Base-by-base conservation (phyloP, 2,329 filamentous ascomycete genomes). In the Cryphonectria radicalis region DNA sequence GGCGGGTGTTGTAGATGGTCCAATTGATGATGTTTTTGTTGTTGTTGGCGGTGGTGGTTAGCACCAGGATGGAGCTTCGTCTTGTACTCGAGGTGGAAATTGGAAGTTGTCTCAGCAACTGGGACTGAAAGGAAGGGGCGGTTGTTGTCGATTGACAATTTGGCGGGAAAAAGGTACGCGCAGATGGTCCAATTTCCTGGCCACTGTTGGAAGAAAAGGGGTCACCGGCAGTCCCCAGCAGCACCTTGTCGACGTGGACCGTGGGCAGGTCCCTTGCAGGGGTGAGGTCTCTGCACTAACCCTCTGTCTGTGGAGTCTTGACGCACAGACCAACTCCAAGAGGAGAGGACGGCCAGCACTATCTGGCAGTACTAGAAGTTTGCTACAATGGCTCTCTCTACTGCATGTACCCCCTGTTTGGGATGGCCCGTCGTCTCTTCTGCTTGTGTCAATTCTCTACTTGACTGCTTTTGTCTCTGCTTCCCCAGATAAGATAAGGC, bases 151-250 rank as follows among this genome's bases (percentile, higher is more conserved):
- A 32, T 60, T 62, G 42, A 37, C 57, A 42, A 67, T 42, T 43
- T 67, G 53, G 59, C 42, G 43, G 67, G 59, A 60, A n/a, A n/a
- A n/a, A 68, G 42, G 67, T 68, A 50, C 60, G 59, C 42, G 67
- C 32, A 68, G 67, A 68, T 68, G 67, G 63, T 46, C 57, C 67
- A 68, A 68, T 68, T 68, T 68, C 67, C 67, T 68, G 55, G 40
- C 43, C 63, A 65, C 42, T 19, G 59, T 37, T 22, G 46, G 66
- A 40, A 53, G 67, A 68, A 68, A 68, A 68, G 67, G 67, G 67
- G 67, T 68, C 60, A 59, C 53, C 67, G 60, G 42, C 67, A 63
- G 40, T 62, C 32, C 46, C 42, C 19, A 53, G 59, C 40, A 35
- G 59, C 63, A 68, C 57, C 43, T 65, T 19, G 63, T 68, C 53